Percentiles rank a stretch among this genome's conserved stretches.
Conservation (phyloP, 495 filamentous ascomycete genomes). For the Penicillium diatomitis region DNA sequence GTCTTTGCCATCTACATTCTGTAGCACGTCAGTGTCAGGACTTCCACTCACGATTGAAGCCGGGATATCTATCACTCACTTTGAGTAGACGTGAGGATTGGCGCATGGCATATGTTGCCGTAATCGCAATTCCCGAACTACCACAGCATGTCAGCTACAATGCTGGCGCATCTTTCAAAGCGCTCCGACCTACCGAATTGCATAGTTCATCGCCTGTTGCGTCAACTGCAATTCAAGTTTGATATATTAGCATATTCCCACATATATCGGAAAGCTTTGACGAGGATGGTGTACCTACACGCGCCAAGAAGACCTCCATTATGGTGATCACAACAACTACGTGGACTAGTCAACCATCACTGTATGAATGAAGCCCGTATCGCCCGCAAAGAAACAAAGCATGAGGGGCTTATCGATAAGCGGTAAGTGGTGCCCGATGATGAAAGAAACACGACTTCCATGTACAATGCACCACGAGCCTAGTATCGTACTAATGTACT, state of each 20-base stretch:
- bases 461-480: no score
- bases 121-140: conserved; percentile 82
- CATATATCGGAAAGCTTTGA: not conserved
- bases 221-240: conserved; percentile 43
- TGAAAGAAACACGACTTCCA: not conserved
- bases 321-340: conserved; percentile 9
- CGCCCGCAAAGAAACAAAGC: conserved; percentile 7
- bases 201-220: conserved; percentile 85
- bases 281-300: conserved; percentile 35
- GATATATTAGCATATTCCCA: not conserved
- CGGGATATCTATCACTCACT: conserved; percentile 29
- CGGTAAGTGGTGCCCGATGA: conserved; percentile 5
- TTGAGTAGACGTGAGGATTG: conserved; percentile 76
- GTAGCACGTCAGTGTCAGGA: not conserved
- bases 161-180: not conserved
- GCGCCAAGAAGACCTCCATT: conserved; percentile 73
- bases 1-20: conserved; percentile 62
- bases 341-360: not conserved
- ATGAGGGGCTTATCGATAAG: conserved; percentile 34
- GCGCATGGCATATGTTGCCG: conserved; percentile 72
- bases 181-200: conserved; percentile 48
- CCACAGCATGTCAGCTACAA: not conserved
- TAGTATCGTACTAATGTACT: no score
- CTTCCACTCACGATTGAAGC: not conserved
- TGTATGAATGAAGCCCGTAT: conserved; percentile 3